phyloP scores from a whole-genome alignment of 139 green algal species.

The Zygnema cylindricum region DNA sequence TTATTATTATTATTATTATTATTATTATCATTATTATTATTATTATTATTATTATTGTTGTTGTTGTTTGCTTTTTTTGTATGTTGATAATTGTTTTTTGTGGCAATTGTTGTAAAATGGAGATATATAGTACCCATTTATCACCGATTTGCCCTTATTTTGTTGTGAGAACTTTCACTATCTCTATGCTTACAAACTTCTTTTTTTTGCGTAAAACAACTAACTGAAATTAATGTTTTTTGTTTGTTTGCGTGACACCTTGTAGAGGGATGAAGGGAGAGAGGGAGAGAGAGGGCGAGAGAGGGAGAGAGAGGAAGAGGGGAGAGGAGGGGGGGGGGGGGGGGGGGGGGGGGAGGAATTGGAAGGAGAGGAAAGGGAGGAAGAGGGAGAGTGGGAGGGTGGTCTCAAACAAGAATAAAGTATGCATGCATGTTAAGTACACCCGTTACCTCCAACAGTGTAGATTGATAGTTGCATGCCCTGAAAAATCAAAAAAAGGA shows the following conservation, averaged over 20 bases:
- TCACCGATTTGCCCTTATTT: background rate
- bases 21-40: background rate
- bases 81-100: background rate
- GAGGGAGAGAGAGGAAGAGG: conserved; percentile 9
- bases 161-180: background rate
- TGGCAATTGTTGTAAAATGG: background rate
- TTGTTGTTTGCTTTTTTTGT: background rate
- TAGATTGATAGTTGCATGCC: too few relatives aligned
- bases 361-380: background rate
- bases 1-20: background rate
- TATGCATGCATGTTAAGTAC: too few relatives aligned
- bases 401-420: too few relatives aligned
- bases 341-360: background rate
- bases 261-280: background rate
- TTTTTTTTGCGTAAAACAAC: background rate
- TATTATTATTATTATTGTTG: background rate
- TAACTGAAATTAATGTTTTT: background rate
- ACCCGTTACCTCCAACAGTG: too few relatives aligned
- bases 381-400: background rate
- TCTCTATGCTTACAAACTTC: background rate
- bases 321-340: background rate
- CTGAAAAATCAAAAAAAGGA: too few relatives aligned
- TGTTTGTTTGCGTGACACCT: background rate
- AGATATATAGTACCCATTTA: background rate
- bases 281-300: background rate